Evolutionary conservation across 495 filamentous ascomycete genomes (phyloP), one percentile per base, ranked within the genome.

Genomic region (Emericellopsis terricola): DNA sequence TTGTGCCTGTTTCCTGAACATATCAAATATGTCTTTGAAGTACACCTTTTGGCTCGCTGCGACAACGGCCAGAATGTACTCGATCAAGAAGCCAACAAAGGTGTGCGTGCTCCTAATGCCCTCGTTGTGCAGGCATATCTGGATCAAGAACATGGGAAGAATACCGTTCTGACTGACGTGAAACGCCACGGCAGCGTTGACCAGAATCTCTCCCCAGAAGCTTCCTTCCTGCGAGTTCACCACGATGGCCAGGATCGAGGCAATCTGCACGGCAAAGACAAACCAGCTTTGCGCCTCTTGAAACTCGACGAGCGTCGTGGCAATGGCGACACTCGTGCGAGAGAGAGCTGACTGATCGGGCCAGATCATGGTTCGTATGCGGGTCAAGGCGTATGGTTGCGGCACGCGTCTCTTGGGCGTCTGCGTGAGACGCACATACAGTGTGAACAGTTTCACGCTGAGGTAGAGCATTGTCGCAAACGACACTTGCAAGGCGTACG

Each of bases 211-310:
- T 17, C 32, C 32, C 32, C 32, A 34, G 32, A 34, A 34, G 0
- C 18, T 20, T 17, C 32, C 32, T 8, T 34, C 32, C 18, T 34
- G 32, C 10, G 32, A 34, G 32, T 34, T 34, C 11, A 34, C 21
- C 18, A 34, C 32, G 18, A 34, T 34, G 19, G 32, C 32, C 3
- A 34, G 32, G 32, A 34, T 34, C 4, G 32, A 34, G 32, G 32
- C 32, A 19, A 34, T 34, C 32, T 34, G 32, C 32, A 34, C 11
- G 3, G 32, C 32, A 8, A 34, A 34, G 10, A 34, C 32, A 15
- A 34, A 34, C 32, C 32, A 34, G 32, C 32, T 20, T 13, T 34
- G 32, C 11, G 32, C 32, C 21, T 34, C 32, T 13, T 34, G 32
- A 7, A 34, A 34, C 32, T 34, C 32, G 32, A 34, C 32, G 10